Conservation (phyloP, 805 yeast genomes). For the Candida maesae region DNA sequence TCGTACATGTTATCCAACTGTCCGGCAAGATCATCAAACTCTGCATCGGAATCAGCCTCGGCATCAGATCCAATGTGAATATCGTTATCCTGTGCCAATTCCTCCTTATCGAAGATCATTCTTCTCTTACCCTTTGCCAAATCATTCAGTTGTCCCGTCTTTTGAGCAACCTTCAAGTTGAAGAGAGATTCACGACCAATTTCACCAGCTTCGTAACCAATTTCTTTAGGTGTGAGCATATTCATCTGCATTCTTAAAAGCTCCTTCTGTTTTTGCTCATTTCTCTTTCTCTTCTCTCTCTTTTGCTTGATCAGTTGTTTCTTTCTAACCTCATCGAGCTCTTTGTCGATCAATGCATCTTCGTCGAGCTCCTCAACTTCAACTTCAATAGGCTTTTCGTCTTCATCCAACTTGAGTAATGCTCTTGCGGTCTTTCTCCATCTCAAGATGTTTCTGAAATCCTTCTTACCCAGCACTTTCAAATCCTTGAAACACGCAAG, state of each 20-base stretch:
- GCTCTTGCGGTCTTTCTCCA: constrained; percentile 90
- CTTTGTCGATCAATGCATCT: constrained; percentile 86
- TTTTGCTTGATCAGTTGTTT: constrained; percentile 65
- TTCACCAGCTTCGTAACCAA: constrained; percentile 89
- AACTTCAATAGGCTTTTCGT: constrained; percentile 38
- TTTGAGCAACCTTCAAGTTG: constrained; percentile 79
- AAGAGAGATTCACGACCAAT: constrained; percentile 77
- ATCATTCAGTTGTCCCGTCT: constrained; percentile 74
- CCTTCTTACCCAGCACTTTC: constrained; percentile 91
- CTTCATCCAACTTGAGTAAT: constrained; percentile 61
- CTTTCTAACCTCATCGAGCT: constrained; percentile 67
- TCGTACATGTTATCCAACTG: constrained; percentile 82
- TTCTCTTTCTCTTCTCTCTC: constrained; percentile 77
- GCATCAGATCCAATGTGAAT: constrained; percentile 49
- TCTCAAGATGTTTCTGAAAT: constrained; percentile 76
- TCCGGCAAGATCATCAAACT: constrained; percentile 67
- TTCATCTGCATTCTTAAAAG: constrained; percentile 91
- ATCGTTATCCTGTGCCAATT: constrained; percentile 50
- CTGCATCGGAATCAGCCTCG: constrained; percentile 43
- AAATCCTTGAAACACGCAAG: constrained; percentile 84
- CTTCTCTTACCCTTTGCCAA: constrained; percentile 73
- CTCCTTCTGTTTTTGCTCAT: constrained; percentile 85
- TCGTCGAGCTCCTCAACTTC: constrained; percentile 75
- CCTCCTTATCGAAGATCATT: constrained; percentile 55
- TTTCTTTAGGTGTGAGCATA: constrained; percentile 88